These are phyloP conservation scores for Xylaria hypoxylon DNA, from an alignment of 2,329 filamentous ascomycete genomes.

Conservation along the genomic window DNA sequence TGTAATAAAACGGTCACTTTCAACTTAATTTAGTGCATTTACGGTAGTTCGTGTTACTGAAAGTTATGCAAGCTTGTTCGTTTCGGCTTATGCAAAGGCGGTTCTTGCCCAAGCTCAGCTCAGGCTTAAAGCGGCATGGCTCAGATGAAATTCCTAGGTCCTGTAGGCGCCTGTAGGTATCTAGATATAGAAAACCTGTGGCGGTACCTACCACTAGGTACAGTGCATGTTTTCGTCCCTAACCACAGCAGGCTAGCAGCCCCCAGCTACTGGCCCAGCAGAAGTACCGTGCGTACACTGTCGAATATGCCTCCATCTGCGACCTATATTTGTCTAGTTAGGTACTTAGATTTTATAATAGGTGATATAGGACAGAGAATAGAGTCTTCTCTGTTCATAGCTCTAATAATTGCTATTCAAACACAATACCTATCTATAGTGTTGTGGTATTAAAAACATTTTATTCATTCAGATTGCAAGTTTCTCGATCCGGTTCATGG, in stretches of 20 bases:
- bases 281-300: slow-evolving; percentile 33
- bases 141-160: too few relatives aligned
- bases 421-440: too few relatives aligned
- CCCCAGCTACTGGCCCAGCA: neutral
- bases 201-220: neutral
- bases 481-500: too few relatives aligned
- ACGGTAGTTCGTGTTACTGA: slow-evolving; percentile 4
- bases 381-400: too few relatives aligned
- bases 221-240: too few relatives aligned
- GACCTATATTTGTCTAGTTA: neutral
- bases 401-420: too few relatives aligned
- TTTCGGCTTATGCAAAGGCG: neutral
- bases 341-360: too few relatives aligned
- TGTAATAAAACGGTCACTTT: slow-evolving; percentile 12
- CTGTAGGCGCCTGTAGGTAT: neutral
- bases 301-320: slow-evolving; percentile 2
- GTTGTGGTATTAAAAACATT: too few relatives aligned
- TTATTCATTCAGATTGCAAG: too few relatives aligned
- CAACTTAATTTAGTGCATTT: slow-evolving; percentile 3
- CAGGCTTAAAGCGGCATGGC: too few relatives aligned
- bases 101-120: too few relatives aligned
- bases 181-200: neutral
- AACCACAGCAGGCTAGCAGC: slow-evolving; percentile 3
- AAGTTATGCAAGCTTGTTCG: slow-evolving; percentile 4
- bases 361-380: too few relatives aligned